These are phyloP conservation scores for Polychytrium aggregatum DNA, from an alignment of 192 early-diverging fungal genomes.

Conservation along the genomic window DNA sequence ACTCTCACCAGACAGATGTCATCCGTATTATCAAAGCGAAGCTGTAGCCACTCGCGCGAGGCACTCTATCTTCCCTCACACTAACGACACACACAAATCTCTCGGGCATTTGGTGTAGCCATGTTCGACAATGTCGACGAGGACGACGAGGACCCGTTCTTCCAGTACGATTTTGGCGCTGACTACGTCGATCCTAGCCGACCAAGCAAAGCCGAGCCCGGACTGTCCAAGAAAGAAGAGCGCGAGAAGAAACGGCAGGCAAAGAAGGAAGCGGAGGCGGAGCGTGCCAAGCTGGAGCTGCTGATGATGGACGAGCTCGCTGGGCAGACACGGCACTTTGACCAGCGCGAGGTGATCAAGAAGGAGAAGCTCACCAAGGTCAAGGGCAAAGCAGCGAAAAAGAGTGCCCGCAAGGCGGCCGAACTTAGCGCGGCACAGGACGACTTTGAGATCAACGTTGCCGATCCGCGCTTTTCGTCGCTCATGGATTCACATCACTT, in stretches of 20 bases:
- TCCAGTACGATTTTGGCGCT: slow-evolving; percentile 14
- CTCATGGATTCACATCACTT: slow-evolving; percentile 75
- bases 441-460: slow-evolving; percentile 74
- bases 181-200: slow-evolving; percentile 2
- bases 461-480: slow-evolving; percentile 76
- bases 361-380: slow-evolving; percentile 57
- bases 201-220: no score
- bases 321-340: slow-evolving; percentile 59
- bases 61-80: no score
- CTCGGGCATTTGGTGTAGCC: no score
- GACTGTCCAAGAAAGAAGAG: no score
- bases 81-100: no score
- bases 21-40: no score
- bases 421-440: slow-evolving; percentile 56
- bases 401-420: slow-evolving; percentile 17
- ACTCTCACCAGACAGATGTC: no score
- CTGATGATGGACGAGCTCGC: slow-evolving; percentile 56
- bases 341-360: slow-evolving; percentile 77
- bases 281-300: slow-evolving; percentile 71
- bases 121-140: slow-evolving; percentile 8
- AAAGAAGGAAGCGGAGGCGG: slow-evolving; percentile 7
- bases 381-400: slow-evolving; percentile 25
- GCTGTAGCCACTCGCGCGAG: no score
- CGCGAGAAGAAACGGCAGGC: no score
- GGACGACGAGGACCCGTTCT: slow-evolving; percentile 22